Evolutionary conservation across 2,329 filamentous ascomycete species (phyloP), one percentile per base, ranked within the genome.

Genomic region (Cladophialophora exuberans): DNA sequence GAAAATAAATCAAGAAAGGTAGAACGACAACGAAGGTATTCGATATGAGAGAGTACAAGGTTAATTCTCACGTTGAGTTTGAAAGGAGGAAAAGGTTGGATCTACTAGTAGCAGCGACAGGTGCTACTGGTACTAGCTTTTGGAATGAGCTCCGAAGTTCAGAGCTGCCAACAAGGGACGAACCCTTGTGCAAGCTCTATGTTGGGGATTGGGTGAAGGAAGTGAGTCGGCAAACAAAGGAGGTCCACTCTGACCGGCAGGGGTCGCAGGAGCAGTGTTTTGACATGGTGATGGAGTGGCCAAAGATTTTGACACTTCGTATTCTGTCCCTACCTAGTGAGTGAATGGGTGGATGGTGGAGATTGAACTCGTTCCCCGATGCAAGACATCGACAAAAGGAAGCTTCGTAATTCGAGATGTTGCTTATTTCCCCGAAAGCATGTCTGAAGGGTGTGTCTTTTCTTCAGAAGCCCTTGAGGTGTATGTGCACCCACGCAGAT

Each of bases 281-380:
- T n/a, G 9, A 2, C 25, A 4, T 30, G 22, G 22, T 13, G 13
- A 17, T 13, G 13, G 15, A 30, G 42, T 20, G 42, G n/a, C 30
- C 25, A 11, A n/a, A 11, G 4, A 20, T 20, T 26, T 25, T 6
- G 13, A 15, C 9, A 13, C 11, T 17, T 15, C 25, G 22, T 26
- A 4, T 18, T 44, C 28, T 7, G 28, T 13, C 28, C 28, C 6
- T 31, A 13, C 6, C 7, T 31, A 13, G 28, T 31, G 28, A 31
- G 28, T 13, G 13, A 31, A n/a, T n/a, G 6, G 28, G 7, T 13
- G 28, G 6, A 6, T 31, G 42, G 42, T 44, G 42, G 42, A 44
- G 42, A 44, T 44, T 44, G 42, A 20, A 44, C 22, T 17, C 4
- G 6, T 31, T 44, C 42, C 42, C 42, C 42, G 23, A 22, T 44